phyloP scores from a whole-genome alignment of 2,329 filamentous ascomycete species.

The Juglanconis oblonga region DNA sequence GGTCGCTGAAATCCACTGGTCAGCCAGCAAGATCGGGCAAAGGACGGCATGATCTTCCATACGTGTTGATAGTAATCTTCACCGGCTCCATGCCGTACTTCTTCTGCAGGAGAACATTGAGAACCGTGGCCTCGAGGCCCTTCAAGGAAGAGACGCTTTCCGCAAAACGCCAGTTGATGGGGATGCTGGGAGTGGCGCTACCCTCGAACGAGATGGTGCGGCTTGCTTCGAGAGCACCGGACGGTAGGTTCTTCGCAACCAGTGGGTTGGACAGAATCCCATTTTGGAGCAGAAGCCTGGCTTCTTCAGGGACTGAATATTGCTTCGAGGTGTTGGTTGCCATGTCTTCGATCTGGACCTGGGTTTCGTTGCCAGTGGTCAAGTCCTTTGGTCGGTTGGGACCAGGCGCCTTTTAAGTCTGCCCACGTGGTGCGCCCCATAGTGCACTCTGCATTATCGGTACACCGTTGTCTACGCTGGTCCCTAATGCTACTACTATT shows the following conservation, averaged over 20 bases:
- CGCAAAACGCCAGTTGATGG: slow-evolving; percentile 55
- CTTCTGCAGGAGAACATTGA: slow-evolving; percentile 40
- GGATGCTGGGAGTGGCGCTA: slow-evolving; percentile 39
- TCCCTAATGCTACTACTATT: too few species aligned
- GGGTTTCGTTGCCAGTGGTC: neutral
- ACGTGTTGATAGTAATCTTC: slow-evolving; percentile 43
- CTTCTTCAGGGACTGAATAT: slow-evolving; percentile 6
- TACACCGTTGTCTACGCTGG: too few species aligned
- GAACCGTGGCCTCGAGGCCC: slow-evolving; percentile 43
- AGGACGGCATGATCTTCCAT: slow-evolving; percentile 24
- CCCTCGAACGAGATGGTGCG: slow-evolving; percentile 38
- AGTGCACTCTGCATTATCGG: too few species aligned
- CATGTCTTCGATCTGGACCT: neutral
- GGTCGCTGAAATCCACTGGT: slow-evolving; percentile 24
- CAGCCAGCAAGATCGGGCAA: neutral
- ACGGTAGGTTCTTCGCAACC: neutral
- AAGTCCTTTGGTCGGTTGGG: too few species aligned
- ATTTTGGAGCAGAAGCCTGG: neutral
- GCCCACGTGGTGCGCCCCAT: too few species aligned
- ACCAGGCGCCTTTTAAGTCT: too few species aligned
- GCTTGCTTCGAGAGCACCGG: neutral
- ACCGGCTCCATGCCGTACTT: slow-evolving; percentile 41
- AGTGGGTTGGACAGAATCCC: slow-evolving; percentile 3
- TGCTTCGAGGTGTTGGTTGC: neutral
- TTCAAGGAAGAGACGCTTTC: slow-evolving; percentile 50